Conservation (phyloP, 495 filamentous ascomycete genomes). For the Patellaria atrata region DNA sequence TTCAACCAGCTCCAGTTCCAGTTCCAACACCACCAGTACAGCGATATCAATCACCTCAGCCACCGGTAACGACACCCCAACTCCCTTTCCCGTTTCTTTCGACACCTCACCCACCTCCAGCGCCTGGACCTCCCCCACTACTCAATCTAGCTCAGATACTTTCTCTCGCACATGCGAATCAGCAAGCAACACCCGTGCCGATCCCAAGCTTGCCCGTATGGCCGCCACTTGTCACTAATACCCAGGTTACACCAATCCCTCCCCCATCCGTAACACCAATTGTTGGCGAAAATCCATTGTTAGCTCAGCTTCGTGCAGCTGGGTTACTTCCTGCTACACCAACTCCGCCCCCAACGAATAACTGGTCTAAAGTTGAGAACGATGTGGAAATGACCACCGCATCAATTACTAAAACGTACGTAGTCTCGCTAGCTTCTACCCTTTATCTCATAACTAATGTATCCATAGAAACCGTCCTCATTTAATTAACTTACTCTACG, state of each 20-base stretch:
- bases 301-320: conserved; percentile 12
- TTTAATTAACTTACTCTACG: conserved; percentile 59
- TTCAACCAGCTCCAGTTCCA: no score
- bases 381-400: conserved; percentile 54
- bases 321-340: conserved; percentile 23
- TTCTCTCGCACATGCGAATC: conserved; percentile 9
- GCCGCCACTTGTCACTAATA: no score
- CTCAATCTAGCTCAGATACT: not conserved
- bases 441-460: conserved; percentile 17
- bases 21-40: no score
- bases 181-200: conserved; percentile 19
- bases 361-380: conserved; percentile 30
- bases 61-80: conserved; percentile 7
- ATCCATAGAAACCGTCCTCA: conserved; percentile 53
- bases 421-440: conserved; percentile 10
- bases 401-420: conserved; percentile 63
- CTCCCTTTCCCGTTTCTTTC: not conserved
- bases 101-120: conserved; percentile 10
- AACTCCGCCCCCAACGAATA: conserved; percentile 24
- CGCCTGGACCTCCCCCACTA: conserved; percentile 21
- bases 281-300: no score
- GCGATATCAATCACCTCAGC: conserved; percentile 9
- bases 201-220: conserved; percentile 9
- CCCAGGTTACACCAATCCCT: no score
- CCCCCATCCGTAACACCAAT: no score